Evolutionary conservation across 176 grass and related monocot genomes (phyloP), one percentile per base, ranked within the genome.

Genomic region (Triticum timopheevii): DNA sequence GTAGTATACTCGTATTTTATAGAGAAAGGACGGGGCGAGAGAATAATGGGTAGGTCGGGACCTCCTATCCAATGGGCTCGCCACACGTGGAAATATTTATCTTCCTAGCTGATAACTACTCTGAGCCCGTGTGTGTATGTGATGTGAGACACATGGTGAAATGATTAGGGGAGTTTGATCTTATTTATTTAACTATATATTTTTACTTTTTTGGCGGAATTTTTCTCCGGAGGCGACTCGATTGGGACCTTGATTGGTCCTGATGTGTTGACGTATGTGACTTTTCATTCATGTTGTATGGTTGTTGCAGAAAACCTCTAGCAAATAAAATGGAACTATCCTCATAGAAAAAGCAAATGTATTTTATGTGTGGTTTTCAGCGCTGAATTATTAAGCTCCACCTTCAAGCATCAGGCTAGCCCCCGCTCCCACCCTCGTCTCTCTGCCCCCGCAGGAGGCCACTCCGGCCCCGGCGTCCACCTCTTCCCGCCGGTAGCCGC

Each of bases 121-220:
- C 11, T 8, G n/a, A 88, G 54, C 38, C 19, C 13, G 59, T 81
- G 82, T 59, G 68, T 81, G 38, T 70, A 73, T 66, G 59, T 85
- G 75, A 80, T 10, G 78, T 82, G 84, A n/a, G 79, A 42, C 64
- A 78, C 63, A 28, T 71, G 11, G 66, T 83, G 84, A 83, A 81
- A 90, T 86, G 23, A 58, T 86, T 70, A 77, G 42, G 31, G 19
- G 16, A 1, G 1, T 12, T 34, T 63, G 17, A 49, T 44, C 35
- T 77, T 66, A 45, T 61, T 73, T 79, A 28, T 27, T 65, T 31
- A 28, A 7, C 5, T 19, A 22, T 0, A 8, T 0, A 8, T 16
- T 13, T 20, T 28, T 80, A 24, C 13, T 22, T 38, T 65, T 65
- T 61, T 13, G 16, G 35, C 39, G 25, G 39, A 73, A 6, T 35